phyloP scores from a whole-genome alignment of 495 filamentous ascomycete genomes.

The Talaromyces nanjingensis region DNA sequence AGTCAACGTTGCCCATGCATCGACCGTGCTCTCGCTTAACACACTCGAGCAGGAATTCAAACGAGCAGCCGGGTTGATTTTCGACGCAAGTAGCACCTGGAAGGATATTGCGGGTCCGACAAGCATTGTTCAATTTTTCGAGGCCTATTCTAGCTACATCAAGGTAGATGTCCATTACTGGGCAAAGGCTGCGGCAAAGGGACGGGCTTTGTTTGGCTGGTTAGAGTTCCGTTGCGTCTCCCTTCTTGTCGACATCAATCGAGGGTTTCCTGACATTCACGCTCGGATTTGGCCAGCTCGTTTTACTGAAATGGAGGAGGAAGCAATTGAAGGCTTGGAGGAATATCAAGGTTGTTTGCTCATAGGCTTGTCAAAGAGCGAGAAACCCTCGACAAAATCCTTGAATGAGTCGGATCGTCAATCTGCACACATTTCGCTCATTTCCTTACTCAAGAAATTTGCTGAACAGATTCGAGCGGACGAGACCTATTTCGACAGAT shows the following conservation, averaged over 20 bases:
- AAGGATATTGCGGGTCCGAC: constrained; percentile 23
- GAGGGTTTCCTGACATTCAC: constrained; percentile 33
- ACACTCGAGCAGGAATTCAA: constrained; percentile 43
- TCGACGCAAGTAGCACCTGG: constrained; percentile 30
- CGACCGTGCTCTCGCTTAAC: constrained; percentile 37
- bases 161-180: constrained; percentile 50
- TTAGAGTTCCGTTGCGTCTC: constrained; percentile 43
- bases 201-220: constrained; percentile 44
- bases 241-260: constrained; percentile 44
- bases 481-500: constrained; percentile 39
- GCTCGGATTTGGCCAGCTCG: constrained; percentile 52
- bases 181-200: constrained; percentile 38
- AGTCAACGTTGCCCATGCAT: constrained; percentile 45
- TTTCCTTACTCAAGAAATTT: constrained; percentile 36
- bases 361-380: constrained; percentile 41
- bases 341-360: constrained; percentile 50
- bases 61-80: constrained; percentile 29
- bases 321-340: background rate
- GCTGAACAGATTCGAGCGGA: constrained; percentile 37
- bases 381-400: background rate
- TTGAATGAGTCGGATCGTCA: constrained; percentile 1
- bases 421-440: constrained; percentile 22
- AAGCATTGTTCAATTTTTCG: constrained; percentile 35
- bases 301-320: constrained; percentile 28
- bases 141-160: constrained; percentile 37